A percentile compares a stretch with the other conserved stretches of the same genome.
Conservation (phyloP, 106 monocot species). For the Triglochin maritima region DNA sequence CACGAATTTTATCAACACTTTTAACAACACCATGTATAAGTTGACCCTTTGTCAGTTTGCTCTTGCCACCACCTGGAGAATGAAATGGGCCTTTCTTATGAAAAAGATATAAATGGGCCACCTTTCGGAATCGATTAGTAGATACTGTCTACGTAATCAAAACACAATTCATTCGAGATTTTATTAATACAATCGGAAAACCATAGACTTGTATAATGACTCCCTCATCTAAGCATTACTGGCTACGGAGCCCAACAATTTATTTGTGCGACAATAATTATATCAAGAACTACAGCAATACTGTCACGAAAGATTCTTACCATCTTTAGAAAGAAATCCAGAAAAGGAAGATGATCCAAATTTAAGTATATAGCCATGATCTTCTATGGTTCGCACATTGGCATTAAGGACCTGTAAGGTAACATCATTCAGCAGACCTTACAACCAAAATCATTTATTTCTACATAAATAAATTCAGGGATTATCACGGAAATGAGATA, state of each 20-base stretch:
- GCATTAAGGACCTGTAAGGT: constrained; percentile 57
- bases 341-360: constrained; percentile 75
- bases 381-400: constrained; percentile 80
- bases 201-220: too few species aligned
- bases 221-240: too few species aligned
- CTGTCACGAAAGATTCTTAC: constrained; percentile 5
- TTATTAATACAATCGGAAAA: too few species aligned
- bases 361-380: constrained; percentile 94
- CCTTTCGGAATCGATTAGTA: too few species aligned
- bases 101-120: too few species aligned
- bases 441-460: too few species aligned
- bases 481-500: not conserved
- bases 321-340: constrained; percentile 58
- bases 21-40: constrained; percentile 65
- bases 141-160: too few species aligned
- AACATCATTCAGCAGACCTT: too few species aligned
- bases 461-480: not conserved
- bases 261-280: too few species aligned
- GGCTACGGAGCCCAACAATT: too few species aligned
- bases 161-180: too few species aligned
- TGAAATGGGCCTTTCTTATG: not conserved
- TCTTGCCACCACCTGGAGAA: constrained; percentile 29
- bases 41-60: constrained; percentile 29
- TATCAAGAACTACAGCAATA: not conserved
- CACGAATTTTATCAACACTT: constrained; percentile 53